Evolutionary conservation across 306 rosid genomes (phyloP).

Genomic region (Pyrus bretschneideri): DNA sequence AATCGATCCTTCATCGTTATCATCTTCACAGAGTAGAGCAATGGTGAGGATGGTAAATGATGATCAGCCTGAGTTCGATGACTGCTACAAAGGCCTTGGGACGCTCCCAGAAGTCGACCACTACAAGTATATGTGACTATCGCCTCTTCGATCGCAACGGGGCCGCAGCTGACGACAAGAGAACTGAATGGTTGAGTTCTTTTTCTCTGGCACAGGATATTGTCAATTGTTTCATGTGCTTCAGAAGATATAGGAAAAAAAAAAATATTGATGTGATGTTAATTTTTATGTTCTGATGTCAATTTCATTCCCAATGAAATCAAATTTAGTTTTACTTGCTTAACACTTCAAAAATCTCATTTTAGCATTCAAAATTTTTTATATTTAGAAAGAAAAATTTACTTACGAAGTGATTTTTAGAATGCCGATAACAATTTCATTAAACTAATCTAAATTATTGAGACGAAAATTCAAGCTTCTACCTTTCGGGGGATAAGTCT

Average conservation of each 20-base stretch:
- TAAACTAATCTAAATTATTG: too few species aligned
- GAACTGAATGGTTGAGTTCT: neutral
- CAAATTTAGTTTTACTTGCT: neutral
- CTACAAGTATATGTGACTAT: neutral
- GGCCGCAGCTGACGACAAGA: neutral
- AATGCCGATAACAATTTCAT: accelerated
- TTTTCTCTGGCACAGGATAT: neutral
- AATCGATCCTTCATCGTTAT: neutral
- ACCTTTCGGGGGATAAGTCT: neutral
- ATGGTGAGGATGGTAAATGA: neutral
- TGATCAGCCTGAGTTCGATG: neutral
- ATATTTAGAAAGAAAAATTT: too few species aligned
- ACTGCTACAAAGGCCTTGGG: constrained; percentile 15
- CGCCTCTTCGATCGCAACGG: neutral
- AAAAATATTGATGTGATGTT: neutral
- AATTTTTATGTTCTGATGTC: neutral
- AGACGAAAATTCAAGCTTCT: neutral
- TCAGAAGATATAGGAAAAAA: neutral
- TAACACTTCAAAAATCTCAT: too few species aligned
- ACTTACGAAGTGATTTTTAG: too few species aligned
- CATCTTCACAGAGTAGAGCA: neutral
- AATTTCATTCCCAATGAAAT: neutral
- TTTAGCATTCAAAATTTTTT: too few species aligned
- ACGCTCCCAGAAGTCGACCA: constrained; percentile 11
- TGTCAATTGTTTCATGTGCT: neutral